Evolutionary conservation across 176 grass and related monocot species (phyloP), one percentile per base, ranked within the genome.

Genomic region (Miscanthus lutarioriparius): DNA sequence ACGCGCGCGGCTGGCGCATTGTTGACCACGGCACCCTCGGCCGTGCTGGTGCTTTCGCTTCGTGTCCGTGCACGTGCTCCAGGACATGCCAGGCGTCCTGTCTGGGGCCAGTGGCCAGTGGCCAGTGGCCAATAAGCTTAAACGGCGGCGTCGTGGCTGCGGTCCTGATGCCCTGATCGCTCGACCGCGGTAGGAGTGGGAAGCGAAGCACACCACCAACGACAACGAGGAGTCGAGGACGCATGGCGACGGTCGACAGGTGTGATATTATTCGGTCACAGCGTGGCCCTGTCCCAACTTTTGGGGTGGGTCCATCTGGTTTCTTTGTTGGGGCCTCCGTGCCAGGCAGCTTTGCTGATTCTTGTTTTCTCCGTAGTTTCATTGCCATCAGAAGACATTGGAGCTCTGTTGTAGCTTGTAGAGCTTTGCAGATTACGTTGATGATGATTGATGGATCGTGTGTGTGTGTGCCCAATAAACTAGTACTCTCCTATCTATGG

Each of bases 231-330:
- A n/a, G 54, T 6, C 54, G 22, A 72, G 6, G 68, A 43, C 70
- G 40, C n/a, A 9, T 4, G 22, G 0, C 20, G 47, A 58, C 54
- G 8, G 66, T 16, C 38, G 51, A 64, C 87, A 48, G 82, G 88
- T 78, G 79, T 67, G 79, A 1, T 79, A 49, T 83, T 45, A 83
- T 86, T 86, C 84, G 45, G 22, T 48, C 74, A 86, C 84, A 86
- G 67, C 84, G 33, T 3, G 74, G 59, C 84, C 4, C 26, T 90
- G 88, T 86, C 81, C 11, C 11, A 33, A 74, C 84, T 90, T 90
- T 83, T 39, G 74, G 88, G 74, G 47, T 74, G 67, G 44, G 38
- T 61, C 74, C 58, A 83, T 43, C 84, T 83, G 89, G 64, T 48
- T 58, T 10, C 43, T 81, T 82, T 58, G 76, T 74, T 86, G 45